phyloP scores from a whole-genome alignment of 2,329 filamentous ascomycete genomes.

The Tolypocladium endophyticum region DNA sequence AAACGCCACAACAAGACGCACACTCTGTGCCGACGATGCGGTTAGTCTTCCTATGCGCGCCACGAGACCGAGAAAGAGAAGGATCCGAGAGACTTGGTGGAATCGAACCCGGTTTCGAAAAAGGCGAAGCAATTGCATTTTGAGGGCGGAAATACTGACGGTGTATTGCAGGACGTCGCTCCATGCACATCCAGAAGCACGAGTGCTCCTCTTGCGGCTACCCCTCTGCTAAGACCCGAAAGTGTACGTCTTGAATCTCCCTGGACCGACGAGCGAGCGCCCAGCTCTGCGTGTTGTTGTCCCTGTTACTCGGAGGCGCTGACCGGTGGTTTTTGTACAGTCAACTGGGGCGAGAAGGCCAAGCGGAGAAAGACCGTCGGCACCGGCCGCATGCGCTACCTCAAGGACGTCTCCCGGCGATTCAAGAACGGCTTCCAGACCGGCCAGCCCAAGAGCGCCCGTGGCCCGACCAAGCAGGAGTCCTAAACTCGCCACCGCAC shows the following conservation, averaged over 20 bases:
- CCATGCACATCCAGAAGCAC: constrained; percentile 99
- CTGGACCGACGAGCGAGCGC: not conserved
- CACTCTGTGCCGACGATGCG: constrained; percentile 96
- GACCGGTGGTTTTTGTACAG: constrained; percentile 34
- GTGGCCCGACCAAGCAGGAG: constrained; percentile 20
- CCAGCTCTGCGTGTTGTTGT: not conserved
- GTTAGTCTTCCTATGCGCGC: constrained; percentile 45
- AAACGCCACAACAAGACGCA: constrained; percentile 94
- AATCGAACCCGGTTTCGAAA: constrained; percentile 4
- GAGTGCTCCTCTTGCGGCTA: constrained; percentile 94
- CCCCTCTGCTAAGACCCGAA: constrained; percentile 91
- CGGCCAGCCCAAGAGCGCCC: constrained; percentile 75
- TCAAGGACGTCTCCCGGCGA: constrained; percentile 83
- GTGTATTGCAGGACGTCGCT: constrained; percentile 64
- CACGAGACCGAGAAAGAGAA: constrained; percentile 5
- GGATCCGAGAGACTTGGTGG: constrained; percentile 1
- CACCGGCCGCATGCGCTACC: constrained; percentile 89
- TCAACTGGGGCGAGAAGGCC: constrained; percentile 99
- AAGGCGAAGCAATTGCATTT: constrained; percentile 3
- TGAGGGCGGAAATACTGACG: constrained; percentile 12
- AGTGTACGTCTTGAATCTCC: constrained; percentile 66
- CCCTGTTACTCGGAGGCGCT: not conserved
- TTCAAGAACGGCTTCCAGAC: constrained; percentile 98
- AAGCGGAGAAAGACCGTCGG: constrained; percentile 99
- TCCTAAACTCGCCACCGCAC: constrained; percentile 8